A percentile compares a stretch with the other conserved stretches of the same genome.
These are phyloP conservation scores for Sophora flavescens DNA, from an alignment of 306 rosid genomes.

Conservation along the genomic window DNA sequence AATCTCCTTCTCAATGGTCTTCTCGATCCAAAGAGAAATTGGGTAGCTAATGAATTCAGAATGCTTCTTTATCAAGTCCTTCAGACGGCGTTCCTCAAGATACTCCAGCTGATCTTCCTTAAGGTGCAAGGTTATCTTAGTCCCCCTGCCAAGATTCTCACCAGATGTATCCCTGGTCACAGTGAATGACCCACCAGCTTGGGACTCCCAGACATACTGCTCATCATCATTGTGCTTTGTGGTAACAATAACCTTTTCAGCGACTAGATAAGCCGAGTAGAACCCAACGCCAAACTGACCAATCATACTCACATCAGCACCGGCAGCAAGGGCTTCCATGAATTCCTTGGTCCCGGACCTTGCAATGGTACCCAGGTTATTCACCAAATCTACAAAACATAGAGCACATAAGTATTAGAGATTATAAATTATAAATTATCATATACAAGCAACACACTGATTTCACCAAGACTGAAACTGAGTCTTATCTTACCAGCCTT, in stretches of 20 bases:
- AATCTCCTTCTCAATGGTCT: constrained; percentile 89
- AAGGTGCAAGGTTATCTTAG: constrained; percentile 75
- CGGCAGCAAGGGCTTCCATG: constrained; percentile 98
- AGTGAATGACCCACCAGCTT: constrained; percentile 95
- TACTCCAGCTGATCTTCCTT: constrained; percentile 98
- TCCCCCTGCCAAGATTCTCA: constrained; percentile 86
- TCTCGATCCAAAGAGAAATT: constrained; percentile 92
- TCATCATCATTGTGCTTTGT: constrained; percentile 95
- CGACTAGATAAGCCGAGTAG: constrained; percentile 91
- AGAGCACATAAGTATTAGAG: neutral
- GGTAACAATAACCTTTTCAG: constrained; percentile 89
- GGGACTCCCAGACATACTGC: constrained; percentile 96
- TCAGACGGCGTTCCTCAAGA: constrained; percentile 87
- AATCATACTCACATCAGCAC: constrained; percentile 98
- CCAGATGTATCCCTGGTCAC: constrained; percentile 86
- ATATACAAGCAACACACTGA: neutral
- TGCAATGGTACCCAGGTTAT: constrained; percentile 96
- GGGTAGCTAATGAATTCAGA: constrained; percentile 98
- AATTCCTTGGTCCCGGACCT: constrained; percentile 98
- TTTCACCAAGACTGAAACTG: neutral
- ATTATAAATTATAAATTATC: neutral
- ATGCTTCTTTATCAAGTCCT: constrained; percentile 94
- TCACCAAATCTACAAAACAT: constrained; percentile 78
- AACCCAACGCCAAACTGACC: constrained; percentile 99
- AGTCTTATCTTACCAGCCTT: constrained; percentile 74